Percentiles rank a stretch among this genome's conserved stretches.
phyloP scores from a whole-genome alignment of 2,329 filamentous ascomycete species.

The Onygena corvina region DNA sequence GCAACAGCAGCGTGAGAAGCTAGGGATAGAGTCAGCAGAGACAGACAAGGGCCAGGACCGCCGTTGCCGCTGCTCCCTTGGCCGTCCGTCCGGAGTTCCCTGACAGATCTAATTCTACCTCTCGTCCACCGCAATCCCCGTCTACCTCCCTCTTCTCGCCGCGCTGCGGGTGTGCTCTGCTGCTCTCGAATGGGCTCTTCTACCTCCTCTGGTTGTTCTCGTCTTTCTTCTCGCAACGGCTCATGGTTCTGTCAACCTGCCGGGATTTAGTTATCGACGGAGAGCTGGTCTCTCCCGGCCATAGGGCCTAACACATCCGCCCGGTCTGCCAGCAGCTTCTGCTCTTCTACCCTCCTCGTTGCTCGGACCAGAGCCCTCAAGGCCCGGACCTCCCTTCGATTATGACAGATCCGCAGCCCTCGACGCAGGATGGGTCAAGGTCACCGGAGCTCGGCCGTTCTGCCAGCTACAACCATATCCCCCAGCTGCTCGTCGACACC shows the following conservation, averaged over 20 bases:
- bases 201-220: not conserved
- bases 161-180: not conserved
- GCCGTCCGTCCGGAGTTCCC: too few species aligned
- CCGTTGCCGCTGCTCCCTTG: too few species aligned
- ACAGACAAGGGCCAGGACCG: too few species aligned
- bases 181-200: not conserved
- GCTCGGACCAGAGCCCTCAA: conserved; percentile 15
- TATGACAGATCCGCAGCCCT: conserved; percentile 25
- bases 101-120: not conserved
- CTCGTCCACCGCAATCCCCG: not conserved
- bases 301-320: conserved; percentile 2
- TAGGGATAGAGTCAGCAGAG: too few species aligned
- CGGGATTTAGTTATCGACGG: conserved; percentile 21
- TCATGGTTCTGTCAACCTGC: not conserved
- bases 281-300: conserved; percentile 33
- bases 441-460: conserved; percentile 37
- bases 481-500: conserved; percentile 28
- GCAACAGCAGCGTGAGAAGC: too few species aligned
- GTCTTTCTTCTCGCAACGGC: not conserved
- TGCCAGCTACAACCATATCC: conserved; percentile 48
- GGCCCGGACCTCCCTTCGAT: conserved; percentile 17
- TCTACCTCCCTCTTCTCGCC: not conserved
- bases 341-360: conserved; percentile 8
- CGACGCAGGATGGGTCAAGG: conserved; percentile 17
- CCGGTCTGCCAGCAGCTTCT: conserved; percentile 16